These are phyloP conservation scores for Salix koriyanagi DNA, from an alignment of 345 rosid species.

Conservation along the genomic window DNA sequence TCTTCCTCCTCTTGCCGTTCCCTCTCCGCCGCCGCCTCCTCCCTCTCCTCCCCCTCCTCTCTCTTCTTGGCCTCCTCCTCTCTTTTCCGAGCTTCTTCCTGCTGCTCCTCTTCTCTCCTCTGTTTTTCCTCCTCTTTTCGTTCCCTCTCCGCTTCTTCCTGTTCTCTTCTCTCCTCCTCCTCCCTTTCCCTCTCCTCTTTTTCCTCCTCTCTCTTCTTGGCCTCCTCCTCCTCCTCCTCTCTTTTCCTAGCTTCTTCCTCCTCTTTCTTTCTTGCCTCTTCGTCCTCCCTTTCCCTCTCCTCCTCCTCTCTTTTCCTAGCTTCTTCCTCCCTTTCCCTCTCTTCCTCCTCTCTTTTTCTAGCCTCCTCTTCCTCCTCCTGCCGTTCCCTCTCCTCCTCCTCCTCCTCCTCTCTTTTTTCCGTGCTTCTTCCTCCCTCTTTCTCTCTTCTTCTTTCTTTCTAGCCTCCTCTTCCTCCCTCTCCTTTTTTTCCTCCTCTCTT, in stretches of 20 bases:
- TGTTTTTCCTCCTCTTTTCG: neutral
- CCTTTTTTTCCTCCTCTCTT: too few species aligned
- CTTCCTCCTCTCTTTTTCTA: neutral
- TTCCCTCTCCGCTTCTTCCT: neutral
- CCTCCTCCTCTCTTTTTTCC: slow-evolving; percentile 6
- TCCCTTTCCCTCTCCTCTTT: neutral
- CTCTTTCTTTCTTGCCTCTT: neutral
- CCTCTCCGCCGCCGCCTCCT: neutral
- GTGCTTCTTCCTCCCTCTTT: neutral
- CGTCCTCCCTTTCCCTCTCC: neutral
- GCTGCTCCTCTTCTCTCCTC: neutral
- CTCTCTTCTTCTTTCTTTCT: neutral
- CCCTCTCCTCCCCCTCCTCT: neutral
- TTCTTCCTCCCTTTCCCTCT: neutral
- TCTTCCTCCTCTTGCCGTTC: neutral
- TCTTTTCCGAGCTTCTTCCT: neutral
- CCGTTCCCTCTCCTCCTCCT: neutral
- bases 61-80: slow-evolving; percentile 1
- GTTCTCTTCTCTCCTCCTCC: slow-evolving; percentile 6
- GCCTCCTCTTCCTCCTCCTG: neutral
- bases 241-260: neutral
- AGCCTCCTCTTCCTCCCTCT: neutral
- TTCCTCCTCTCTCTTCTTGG: neutral
- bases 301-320: neutral
- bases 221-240: neutral